phyloP scores from a whole-genome alignment of 1,139 yeast genomes.

The Casaregolazyma suthepensis region DNA sequence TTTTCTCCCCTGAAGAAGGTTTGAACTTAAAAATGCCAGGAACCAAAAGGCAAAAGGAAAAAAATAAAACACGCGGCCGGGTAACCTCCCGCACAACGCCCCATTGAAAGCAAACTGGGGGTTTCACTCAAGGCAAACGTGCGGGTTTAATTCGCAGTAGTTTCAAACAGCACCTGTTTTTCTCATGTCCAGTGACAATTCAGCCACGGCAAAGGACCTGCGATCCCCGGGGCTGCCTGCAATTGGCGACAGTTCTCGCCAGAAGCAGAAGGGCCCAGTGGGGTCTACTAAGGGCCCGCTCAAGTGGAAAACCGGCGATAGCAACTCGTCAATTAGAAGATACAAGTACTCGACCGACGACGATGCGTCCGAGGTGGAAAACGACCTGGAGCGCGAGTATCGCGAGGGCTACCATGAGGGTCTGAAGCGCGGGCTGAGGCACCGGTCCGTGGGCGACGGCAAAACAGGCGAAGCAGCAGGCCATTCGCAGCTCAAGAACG shows the following conservation, averaged over 20 bases:
- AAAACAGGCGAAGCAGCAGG: not conserved
- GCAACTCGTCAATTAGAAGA: constrained; percentile 14
- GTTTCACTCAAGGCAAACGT: too few species aligned
- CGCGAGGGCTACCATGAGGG: constrained; percentile 72
- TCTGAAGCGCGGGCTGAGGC: constrained; percentile 31
- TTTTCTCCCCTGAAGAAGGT: not conserved
- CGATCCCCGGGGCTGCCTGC: not conserved
- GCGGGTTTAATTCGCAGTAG: too few species aligned
- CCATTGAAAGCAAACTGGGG: not conserved
- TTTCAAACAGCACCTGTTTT: not conserved
- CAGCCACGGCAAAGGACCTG: not conserved
- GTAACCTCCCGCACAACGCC: not conserved
- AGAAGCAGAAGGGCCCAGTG: not conserved
- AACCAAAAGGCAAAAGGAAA: not conserved
- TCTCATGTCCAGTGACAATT: not conserved
- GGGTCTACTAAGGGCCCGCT: not conserved
- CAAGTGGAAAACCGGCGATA: not conserved
- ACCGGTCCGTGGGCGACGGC: constrained; percentile 13
- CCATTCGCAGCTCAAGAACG: not conserved
- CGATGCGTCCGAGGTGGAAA: constrained; percentile 57
- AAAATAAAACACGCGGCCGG: not conserved
- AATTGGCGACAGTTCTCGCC: not conserved
- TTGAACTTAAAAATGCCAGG: not conserved
- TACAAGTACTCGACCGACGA: constrained; percentile 53
- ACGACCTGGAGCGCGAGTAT: constrained; percentile 55